phyloP scores from a whole-genome alignment of 1,284 basidiomycete species.

The Cryptococcus neoformans region DNA sequence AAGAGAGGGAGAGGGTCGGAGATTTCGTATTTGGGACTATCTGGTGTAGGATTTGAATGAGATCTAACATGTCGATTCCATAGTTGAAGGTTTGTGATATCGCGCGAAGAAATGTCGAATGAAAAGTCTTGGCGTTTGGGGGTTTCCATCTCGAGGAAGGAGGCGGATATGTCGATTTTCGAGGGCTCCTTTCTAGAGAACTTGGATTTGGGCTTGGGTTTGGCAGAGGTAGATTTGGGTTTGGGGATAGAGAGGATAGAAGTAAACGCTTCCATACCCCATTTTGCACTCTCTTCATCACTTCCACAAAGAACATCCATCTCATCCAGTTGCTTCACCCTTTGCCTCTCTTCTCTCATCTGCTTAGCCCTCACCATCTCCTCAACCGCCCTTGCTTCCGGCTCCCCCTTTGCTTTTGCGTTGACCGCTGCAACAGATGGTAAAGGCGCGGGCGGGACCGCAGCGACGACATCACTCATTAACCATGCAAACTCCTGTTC shows the following conservation, averaged over 20 bases:
- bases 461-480: slow-evolving; percentile 23
- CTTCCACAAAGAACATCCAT: neutral
- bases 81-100: neutral
- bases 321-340: neutral
- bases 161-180: slow-evolving; percentile 5
- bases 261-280: slow-evolving; percentile 32
- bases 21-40: neutral
- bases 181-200: neutral
- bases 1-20: slow-evolving; percentile 4
- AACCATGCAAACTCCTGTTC: slow-evolving; percentile 42
- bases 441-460: slow-evolving; percentile 1
- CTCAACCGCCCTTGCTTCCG: neutral
- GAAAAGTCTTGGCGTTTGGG: neutral
- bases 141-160: slow-evolving; percentile 1
- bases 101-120: neutral
- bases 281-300: slow-evolving; percentile 8
- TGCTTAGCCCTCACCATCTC: neutral
- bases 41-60: slow-evolving; percentile 1
- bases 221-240: slow-evolving; percentile 2
- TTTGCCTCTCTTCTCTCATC: neutral
- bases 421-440: neutral
- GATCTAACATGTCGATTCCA: neutral
- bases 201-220: neutral
- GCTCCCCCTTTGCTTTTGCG: neutral
- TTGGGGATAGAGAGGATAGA: slow-evolving; percentile 20